A percentile compares a stretch with the other conserved stretches of the same genome.
These are phyloP conservation scores for Dendrobium catenatum DNA, from an alignment of 106 monocot species.

Conservation along the genomic window DNA sequence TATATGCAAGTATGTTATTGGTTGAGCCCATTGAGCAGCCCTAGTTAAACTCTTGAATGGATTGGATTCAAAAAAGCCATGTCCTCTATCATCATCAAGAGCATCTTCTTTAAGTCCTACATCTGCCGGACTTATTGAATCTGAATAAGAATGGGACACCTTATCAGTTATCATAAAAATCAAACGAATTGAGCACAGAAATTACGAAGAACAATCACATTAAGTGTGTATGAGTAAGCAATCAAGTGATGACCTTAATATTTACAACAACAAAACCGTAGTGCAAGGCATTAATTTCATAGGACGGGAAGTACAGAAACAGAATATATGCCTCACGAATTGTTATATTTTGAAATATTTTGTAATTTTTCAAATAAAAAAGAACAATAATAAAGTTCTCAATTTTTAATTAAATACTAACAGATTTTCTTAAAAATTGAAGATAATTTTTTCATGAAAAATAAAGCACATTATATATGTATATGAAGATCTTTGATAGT, in stretches of 20 bases:
- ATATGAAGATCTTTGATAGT: too few species aligned
- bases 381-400: too few species aligned
- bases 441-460: too few species aligned
- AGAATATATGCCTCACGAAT: too few species aligned
- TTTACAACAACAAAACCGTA: too few species aligned
- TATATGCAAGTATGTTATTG: conserved; percentile 85
- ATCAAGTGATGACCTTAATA: background rate
- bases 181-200: background rate
- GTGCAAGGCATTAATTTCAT: too few species aligned
- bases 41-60: conserved; percentile 44
- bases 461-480: too few species aligned
- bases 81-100: conserved; percentile 74
- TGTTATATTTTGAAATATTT: too few species aligned
- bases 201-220: background rate
- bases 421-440: too few species aligned
- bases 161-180: background rate
- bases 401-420: too few species aligned
- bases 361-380: too few species aligned
- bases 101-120: conserved; percentile 61
- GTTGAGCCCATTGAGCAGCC: conserved; percentile 71
- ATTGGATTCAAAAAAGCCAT: conserved; percentile 77
- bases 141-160: conserved; percentile 27
- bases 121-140: conserved; percentile 66
- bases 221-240: background rate
- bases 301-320: too few species aligned